Percentiles rank a stretch among this genome's conserved stretches.
Evolutionary conservation across 352 stramenopile species (phyloP).

Genomic region (Globisporangium canariense): DNA sequence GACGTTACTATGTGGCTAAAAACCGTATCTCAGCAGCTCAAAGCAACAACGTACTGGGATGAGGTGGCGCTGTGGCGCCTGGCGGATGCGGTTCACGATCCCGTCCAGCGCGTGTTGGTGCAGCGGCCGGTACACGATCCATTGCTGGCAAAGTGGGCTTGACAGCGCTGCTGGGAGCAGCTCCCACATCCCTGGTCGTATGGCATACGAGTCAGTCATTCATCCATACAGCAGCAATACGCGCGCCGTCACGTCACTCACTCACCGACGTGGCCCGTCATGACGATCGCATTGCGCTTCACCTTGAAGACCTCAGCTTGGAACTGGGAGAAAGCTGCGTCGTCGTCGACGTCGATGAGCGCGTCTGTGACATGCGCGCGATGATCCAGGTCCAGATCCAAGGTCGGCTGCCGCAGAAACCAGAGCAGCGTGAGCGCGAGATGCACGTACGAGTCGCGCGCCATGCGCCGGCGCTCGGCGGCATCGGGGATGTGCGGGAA

Average conservation of each 20-base stretch:
- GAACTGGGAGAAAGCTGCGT: not conserved
- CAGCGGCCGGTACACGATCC: slow-evolving; percentile 58
- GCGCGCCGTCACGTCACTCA: not conserved
- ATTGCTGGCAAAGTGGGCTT: slow-evolving; percentile 35
- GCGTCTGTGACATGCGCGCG: slow-evolving; percentile 13
- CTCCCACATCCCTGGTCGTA: slow-evolving; percentile 43
- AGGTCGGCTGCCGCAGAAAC: slow-evolving; percentile 36
- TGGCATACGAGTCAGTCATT: not conserved
- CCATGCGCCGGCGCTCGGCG: slow-evolving; percentile 18
- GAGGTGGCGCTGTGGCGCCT: slow-evolving; percentile 27
- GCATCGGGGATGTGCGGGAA: slow-evolving; percentile 18
- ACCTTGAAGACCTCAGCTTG: not conserved
- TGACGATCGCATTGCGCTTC: slow-evolving; percentile 31
- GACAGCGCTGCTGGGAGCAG: slow-evolving; percentile 38
- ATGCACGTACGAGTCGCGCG: slow-evolving; percentile 30
- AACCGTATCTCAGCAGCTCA: not conserved
- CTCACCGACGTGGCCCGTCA: slow-evolving; percentile 43
- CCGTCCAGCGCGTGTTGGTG: slow-evolving; percentile 36
- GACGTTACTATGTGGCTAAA: not conserved
- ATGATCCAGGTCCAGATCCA: slow-evolving; percentile 7
- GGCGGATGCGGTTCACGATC: slow-evolving; percentile 35
- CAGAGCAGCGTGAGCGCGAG: slow-evolving; percentile 45
- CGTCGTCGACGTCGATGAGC: slow-evolving; percentile 16
- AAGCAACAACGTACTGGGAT: slow-evolving; percentile 31
- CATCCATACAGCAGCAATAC: not conserved